Percentiles rank a stretch among this genome's conserved stretches.
These are phyloP conservation scores for Gaultheria prostrata DNA, from an alignment of 148 eudicot genomes.

Conservation along the genomic window DNA sequence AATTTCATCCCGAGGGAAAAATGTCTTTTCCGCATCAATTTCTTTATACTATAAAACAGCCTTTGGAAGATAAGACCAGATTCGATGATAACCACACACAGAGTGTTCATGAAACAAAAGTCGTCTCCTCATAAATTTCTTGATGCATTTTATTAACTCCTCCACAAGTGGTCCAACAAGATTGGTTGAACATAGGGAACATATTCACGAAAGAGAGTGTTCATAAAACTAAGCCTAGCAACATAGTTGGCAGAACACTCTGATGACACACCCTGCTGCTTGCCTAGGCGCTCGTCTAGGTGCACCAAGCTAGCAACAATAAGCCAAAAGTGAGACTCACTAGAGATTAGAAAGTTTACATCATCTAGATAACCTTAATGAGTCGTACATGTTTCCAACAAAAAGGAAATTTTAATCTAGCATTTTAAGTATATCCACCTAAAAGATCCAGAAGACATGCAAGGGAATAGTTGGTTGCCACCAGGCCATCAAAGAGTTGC, in stretches of 20 bases:
- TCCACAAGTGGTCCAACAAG: constrained; percentile 6
- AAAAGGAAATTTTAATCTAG: neutral
- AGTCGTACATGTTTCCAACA: neutral
- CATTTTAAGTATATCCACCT: neutral
- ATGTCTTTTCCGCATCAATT: neutral
- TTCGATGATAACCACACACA: neutral
- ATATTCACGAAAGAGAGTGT: constrained; percentile 25
- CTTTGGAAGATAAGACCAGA: neutral
- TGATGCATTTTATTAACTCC: constrained; percentile 17
- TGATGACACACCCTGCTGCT: constrained; percentile 4
- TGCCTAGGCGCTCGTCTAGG: constrained; percentile 12
- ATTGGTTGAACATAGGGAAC: constrained; percentile 9
- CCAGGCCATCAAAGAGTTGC: neutral
- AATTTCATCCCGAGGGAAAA: neutral
- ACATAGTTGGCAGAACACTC: constrained; percentile 17
- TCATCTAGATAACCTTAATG: neutral
- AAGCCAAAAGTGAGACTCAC: constrained; percentile 27
- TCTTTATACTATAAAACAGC: neutral
- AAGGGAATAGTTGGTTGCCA: neutral
- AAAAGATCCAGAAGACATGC: neutral
- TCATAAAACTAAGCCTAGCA: constrained; percentile 20
- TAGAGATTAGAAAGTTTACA: constrained; percentile 9
- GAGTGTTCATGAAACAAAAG: neutral
- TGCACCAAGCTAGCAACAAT: constrained; percentile 27
- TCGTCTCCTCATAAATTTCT: neutral